phyloP scores from a whole-genome alignment of 176 grass and related monocot genomes.

The Ensete ventricosum region DNA sequence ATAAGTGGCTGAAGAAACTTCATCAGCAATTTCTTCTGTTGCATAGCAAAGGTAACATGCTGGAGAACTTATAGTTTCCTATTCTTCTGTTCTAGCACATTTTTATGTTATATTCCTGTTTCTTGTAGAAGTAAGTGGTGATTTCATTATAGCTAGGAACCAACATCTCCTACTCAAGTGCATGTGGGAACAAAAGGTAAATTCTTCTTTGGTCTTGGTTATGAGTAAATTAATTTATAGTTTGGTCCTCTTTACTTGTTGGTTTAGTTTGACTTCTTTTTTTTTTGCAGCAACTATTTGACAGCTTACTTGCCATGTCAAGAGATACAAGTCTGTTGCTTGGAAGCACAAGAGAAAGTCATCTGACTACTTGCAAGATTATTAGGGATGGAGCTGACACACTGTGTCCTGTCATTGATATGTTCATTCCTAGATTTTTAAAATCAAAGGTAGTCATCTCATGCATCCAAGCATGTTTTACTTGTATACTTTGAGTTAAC shows the following conservation, averaged over 20 bases:
- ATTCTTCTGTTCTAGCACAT: background rate
- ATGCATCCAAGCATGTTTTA: background rate
- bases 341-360: slow-evolving; percentile 47
- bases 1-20: slow-evolving; percentile 40
- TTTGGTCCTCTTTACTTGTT: background rate
- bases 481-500: background rate
- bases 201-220: slow-evolving; percentile 3
- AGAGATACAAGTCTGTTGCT: slow-evolving; percentile 61
- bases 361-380: slow-evolving; percentile 42
- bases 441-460: slow-evolving; percentile 64
- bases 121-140: slow-evolving; percentile 27
- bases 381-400: slow-evolving; percentile 33
- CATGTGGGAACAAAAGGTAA: slow-evolving; percentile 89
- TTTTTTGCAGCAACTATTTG: slow-evolving; percentile 51
- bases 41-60: slow-evolving; percentile 46
- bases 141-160: slow-evolving; percentile 32
- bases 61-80: slow-evolving; percentile 2
- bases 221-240: background rate
- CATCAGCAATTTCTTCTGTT: slow-evolving; percentile 35
- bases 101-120: background rate
- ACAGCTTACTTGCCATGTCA: slow-evolving; percentile 53
- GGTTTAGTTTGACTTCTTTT: slow-evolving; percentile 5
- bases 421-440: slow-evolving; percentile 47
- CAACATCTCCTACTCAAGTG: slow-evolving; percentile 53
- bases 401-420: slow-evolving; percentile 44